Evolutionary conservation across 345 rosid genomes (phyloP).

Genomic region (Melastoma malabathricum): DNA sequence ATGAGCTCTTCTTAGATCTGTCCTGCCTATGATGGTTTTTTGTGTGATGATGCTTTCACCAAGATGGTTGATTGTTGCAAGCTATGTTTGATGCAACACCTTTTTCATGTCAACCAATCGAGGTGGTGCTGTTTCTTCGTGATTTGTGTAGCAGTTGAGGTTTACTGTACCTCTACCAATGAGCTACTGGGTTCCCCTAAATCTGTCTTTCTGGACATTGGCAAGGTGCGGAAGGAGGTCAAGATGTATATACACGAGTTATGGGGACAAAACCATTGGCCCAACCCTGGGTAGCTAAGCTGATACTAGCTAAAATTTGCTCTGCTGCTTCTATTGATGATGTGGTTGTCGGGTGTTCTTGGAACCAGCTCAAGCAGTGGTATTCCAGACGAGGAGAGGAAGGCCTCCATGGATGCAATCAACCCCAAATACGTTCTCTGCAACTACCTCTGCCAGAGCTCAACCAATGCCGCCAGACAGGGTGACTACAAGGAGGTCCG

Average conservation of each 20-base stretch:
- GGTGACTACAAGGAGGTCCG: constrained; percentile 79
- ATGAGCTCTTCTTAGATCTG: too few relatives aligned
- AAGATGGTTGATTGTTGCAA: too few relatives aligned
- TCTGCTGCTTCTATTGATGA: neutral
- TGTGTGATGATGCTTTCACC: too few relatives aligned
- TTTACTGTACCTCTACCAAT: neutral
- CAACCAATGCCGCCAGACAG: constrained; percentile 79
- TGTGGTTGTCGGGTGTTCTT: neutral
- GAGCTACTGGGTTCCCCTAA: constrained; percentile 66
- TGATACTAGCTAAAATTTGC: neutral
- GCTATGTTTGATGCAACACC: too few relatives aligned
- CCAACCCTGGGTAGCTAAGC: neutral
- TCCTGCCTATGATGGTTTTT: too few relatives aligned
- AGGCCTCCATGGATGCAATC: constrained; percentile 62
- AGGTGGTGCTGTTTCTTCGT: too few relatives aligned
- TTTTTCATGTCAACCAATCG: too few relatives aligned
- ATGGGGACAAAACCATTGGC: constrained; percentile 4
- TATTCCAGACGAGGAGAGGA: constrained; percentile 69
- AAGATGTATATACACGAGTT: constrained; percentile 80
- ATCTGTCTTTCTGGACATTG: constrained; percentile 84
- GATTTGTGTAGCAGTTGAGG: too few relatives aligned
- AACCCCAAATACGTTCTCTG: constrained; percentile 81
- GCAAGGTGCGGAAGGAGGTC: constrained; percentile 88
- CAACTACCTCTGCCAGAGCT: constrained; percentile 89
- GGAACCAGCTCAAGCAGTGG: constrained; percentile 51